Conservation (phyloP, 768 basidiomycete species). For the Chalciporus sphaerocephalus region DNA sequence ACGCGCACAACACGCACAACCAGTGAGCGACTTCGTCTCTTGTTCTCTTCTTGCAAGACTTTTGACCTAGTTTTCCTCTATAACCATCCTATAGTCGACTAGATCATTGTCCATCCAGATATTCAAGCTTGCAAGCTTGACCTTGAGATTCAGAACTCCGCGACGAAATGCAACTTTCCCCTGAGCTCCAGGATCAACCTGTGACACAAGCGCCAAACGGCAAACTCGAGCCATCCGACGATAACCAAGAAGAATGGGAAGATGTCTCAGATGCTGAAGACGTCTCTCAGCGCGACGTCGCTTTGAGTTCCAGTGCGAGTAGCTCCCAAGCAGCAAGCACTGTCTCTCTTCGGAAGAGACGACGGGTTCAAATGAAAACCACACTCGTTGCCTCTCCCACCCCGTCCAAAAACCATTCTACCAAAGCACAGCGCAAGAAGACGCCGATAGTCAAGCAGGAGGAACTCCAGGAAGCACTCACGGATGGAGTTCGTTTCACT, state of each 20-base stretch:
- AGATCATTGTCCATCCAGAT: not conserved
- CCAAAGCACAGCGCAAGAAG: slow-evolving; percentile 29
- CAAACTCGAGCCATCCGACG: slow-evolving; percentile 1
- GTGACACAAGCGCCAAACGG: not conserved
- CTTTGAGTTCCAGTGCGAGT: slow-evolving; percentile 1
- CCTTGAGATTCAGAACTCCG: not conserved
- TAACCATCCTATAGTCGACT: not conserved
- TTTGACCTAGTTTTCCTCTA: not conserved
- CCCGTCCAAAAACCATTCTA: slow-evolving; percentile 15
- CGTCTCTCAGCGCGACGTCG: slow-evolving; percentile 7
- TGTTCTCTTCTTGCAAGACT: not conserved
- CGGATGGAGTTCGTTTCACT: slow-evolving; percentile 25
- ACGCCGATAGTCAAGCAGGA: slow-evolving; percentile 26
- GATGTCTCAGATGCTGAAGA: slow-evolving; percentile 26
- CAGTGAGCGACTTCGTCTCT: too few species aligned
- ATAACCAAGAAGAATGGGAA: slow-evolving; percentile 31
- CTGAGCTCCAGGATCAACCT: slow-evolving; percentile 1
- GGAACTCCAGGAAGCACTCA: slow-evolving; percentile 19
- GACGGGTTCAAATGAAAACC: slow-evolving; percentile 23
- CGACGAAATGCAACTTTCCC: slow-evolving; percentile 12
- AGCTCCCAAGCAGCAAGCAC: slow-evolving; percentile 10
- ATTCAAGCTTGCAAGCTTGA: too few species aligned
- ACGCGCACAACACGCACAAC: not conserved
- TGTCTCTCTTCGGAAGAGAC: slow-evolving; percentile 27
- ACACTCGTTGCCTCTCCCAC: slow-evolving; percentile 18